Percentiles rank a stretch among this genome's conserved stretches.
Conservation (phyloP, 2,329 filamentous ascomycete genomes). For the Colletotrichum melonis region DNA sequence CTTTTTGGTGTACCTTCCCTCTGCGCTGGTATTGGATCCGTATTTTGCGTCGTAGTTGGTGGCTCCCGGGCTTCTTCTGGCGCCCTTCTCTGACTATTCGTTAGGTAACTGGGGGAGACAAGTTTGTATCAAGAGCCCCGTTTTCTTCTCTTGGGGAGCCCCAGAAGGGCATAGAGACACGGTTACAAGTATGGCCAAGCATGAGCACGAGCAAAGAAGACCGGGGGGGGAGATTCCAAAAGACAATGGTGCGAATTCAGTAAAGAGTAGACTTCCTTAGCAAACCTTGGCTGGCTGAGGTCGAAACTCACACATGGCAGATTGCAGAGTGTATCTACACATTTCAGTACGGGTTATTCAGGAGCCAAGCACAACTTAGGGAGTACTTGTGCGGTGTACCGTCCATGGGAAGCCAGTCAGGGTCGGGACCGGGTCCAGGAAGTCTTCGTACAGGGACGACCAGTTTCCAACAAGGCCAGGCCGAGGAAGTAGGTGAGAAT, state of each 20-base stretch:
- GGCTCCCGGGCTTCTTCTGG: neutral
- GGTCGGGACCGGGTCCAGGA: neutral
- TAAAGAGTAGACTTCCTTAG: neutral
- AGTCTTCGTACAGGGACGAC: neutral
- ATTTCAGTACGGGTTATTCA: neutral
- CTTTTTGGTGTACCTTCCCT: constrained; percentile 22
- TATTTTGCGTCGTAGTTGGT: neutral
- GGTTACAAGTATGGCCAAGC: neutral
- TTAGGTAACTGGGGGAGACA: constrained; percentile 17
- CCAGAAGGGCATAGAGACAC: neutral
- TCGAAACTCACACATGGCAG: neutral
- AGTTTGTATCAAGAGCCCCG: constrained; percentile 11
- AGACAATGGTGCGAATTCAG: neutral
- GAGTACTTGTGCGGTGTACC: neutral
- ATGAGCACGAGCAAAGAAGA: neutral
- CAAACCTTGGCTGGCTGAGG: neutral
- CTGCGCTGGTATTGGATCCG: neutral
- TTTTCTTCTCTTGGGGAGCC: neutral
- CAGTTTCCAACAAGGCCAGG: neutral
- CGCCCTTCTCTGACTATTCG: neutral
- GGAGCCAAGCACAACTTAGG: neutral
- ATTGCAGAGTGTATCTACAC: neutral
- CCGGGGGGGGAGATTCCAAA: neutral
- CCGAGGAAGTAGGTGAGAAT: neutral
- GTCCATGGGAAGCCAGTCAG: neutral